Evolutionary conservation across 2,329 filamentous ascomycete species (phyloP).

Genomic region (Sarocladium oryzae): DNA sequence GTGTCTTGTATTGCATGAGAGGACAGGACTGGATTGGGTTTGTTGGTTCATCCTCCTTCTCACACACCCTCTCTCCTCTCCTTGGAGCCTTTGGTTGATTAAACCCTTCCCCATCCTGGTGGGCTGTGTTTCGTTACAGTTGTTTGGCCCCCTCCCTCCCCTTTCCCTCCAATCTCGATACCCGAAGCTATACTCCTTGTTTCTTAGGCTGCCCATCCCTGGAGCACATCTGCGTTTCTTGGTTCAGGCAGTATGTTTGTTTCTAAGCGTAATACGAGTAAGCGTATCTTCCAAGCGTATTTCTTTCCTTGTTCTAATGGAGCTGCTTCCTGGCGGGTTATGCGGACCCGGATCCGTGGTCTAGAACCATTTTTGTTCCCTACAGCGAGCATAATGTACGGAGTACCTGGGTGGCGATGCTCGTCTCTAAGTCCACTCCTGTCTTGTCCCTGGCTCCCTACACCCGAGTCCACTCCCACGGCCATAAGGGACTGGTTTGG

Average conservation of each 20-base stretch:
- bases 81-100: too few relatives aligned
- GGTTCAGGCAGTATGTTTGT: slow-evolving; percentile 1
- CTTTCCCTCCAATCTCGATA: slow-evolving; percentile 6
- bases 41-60: background rate
- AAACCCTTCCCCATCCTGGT: too few relatives aligned
- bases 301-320: too few relatives aligned
- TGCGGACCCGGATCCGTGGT: background rate
- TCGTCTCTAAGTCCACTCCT: background rate
- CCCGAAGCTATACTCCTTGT: background rate
- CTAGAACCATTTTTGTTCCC: background rate
- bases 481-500: too few relatives aligned
- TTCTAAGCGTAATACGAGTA: slow-evolving; percentile 9
- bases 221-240: background rate
- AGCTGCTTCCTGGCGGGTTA: background rate
- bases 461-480: too few relatives aligned
- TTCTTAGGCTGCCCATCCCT: background rate
- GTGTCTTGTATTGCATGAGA: background rate
- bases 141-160: background rate
- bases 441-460: too few relatives aligned
- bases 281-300: background rate
- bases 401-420: too few relatives aligned
- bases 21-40: background rate
- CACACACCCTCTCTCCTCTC: background rate
- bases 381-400: background rate
- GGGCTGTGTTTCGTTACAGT: background rate